Percentiles rank a stretch among this genome's conserved stretches.
Evolutionary conservation across 352 stramenopile genomes (phyloP).

Genomic region (Globisporangium irregulare): DNA sequence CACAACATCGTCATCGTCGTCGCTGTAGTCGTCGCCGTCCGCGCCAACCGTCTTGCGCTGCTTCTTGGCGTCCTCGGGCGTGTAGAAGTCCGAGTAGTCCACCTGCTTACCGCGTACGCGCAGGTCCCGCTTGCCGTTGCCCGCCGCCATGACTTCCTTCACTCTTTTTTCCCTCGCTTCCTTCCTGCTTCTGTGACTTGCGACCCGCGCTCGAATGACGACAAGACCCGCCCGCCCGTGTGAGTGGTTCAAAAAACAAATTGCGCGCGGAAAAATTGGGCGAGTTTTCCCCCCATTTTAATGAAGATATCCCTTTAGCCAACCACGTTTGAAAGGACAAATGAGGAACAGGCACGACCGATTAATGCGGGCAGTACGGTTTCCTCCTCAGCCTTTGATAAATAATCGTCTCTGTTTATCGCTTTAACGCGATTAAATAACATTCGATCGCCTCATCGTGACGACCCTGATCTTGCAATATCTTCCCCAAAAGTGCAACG

Average conservation of each 20-base stretch:
- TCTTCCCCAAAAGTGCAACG: constrained; percentile 45
- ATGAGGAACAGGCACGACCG: too few relatives aligned
- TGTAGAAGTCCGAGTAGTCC: constrained; percentile 45
- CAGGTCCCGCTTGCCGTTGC: constrained; percentile 32
- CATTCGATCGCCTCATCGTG: constrained; percentile 56
- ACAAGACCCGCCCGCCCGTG: neutral
- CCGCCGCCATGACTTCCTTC: constrained; percentile 23
- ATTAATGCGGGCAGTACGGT: too few relatives aligned
- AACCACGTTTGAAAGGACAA: too few relatives aligned
- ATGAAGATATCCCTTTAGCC: neutral
- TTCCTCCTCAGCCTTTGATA: constrained; percentile 5
- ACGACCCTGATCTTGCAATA: constrained; percentile 48
- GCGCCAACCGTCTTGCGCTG: constrained; percentile 19
- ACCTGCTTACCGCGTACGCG: constrained; percentile 28
- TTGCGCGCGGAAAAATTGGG: constrained; percentile 6
- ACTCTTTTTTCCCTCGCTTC: neutral
- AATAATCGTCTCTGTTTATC: constrained; percentile 22
- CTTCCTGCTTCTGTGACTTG: constrained; percentile 12
- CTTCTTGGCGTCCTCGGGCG: constrained; percentile 17
- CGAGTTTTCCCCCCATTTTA: neutral
- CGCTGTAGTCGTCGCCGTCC: constrained; percentile 28
- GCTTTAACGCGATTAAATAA: constrained; percentile 60
- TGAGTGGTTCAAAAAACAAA: constrained; percentile 14
- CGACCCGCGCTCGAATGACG: constrained; percentile 15
- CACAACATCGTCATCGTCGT: constrained; percentile 26